Percentiles rank a stretch among this genome's conserved stretches.
Conservation (phyloP, 2,329 filamentous ascomycete genomes). For the Monilinia fructicola region DNA sequence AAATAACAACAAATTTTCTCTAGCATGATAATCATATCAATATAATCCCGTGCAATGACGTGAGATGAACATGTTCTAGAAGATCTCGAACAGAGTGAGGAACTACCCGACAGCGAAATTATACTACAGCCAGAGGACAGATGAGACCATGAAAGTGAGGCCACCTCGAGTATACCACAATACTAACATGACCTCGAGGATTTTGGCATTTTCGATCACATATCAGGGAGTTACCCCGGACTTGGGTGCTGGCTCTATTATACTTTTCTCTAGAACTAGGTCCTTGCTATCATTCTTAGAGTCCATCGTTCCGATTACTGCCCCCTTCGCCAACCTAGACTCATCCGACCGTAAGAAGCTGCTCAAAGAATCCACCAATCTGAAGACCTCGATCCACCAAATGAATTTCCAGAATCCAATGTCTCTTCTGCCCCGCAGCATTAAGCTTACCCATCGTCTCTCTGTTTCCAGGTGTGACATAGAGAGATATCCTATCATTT, state of each 20-base stretch:
- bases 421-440: conserved; percentile 27
- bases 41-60: background rate
- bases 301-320: background rate
- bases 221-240: background rate
- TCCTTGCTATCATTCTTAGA: background rate
- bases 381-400: conserved; percentile 41
- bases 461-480: background rate
- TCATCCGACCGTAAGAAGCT: conserved; percentile 24
- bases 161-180: background rate
- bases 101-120: background rate
- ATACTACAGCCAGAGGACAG: background rate
- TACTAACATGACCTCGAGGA: background rate
- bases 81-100: background rate
- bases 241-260: background rate
- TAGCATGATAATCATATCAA: too few species aligned
- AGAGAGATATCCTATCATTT: background rate
- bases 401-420: conserved; percentile 48
- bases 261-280: background rate
- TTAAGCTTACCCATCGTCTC: background rate
- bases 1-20: too few species aligned
- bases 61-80: background rate
- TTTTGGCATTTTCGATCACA: background rate
- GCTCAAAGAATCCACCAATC: conserved; percentile 44
- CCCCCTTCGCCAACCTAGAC: background rate
- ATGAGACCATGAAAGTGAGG: background rate